Percentiles rank a stretch among this genome's conserved stretches.
phyloP scores from a whole-genome alignment of 805 yeast species.

The Candida anglica region DNA sequence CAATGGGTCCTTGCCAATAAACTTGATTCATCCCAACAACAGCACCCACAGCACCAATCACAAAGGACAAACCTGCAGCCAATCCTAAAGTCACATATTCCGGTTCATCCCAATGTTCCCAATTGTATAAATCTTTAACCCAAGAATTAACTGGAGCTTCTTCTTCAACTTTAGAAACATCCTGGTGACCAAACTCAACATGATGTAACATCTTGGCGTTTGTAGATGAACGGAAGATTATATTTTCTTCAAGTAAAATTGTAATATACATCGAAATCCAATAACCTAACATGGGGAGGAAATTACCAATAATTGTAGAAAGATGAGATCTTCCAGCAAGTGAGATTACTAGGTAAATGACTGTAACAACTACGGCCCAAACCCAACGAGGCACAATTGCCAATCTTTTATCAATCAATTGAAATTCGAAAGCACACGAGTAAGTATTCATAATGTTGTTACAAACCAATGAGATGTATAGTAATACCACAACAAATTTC shows the following conservation, averaged over 20 bases:
- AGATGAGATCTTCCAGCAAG: slow-evolving; percentile 30
- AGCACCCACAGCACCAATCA: slow-evolving; percentile 32
- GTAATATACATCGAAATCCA: slow-evolving; percentile 37
- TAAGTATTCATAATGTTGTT: slow-evolving; percentile 36
- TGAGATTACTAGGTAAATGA: slow-evolving; percentile 27
- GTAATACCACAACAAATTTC: slow-evolving; percentile 25
- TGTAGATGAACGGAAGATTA: slow-evolving; percentile 21
- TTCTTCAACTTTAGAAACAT: slow-evolving; percentile 3
- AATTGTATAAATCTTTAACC: slow-evolving; percentile 18
- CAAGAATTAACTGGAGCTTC: slow-evolving; percentile 5
- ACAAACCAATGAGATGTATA: slow-evolving; percentile 29
- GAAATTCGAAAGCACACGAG: slow-evolving; percentile 32
- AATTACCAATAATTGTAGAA: slow-evolving; percentile 31
- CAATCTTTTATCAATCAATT: slow-evolving; percentile 22
- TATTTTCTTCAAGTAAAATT: slow-evolving; percentile 31
- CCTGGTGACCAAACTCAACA: slow-evolving; percentile 19
- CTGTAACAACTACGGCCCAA: slow-evolving; percentile 31
- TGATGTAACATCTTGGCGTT: slow-evolving; percentile 19
- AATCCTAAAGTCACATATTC: slow-evolving; percentile 25
- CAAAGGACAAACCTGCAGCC: slow-evolving; percentile 29
- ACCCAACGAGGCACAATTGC: slow-evolving; percentile 33
- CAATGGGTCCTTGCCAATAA: slow-evolving; percentile 36
- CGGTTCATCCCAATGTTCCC: slow-evolving; percentile 27
- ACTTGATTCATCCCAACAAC: slow-evolving; percentile 39
- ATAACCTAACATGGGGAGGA: slow-evolving; percentile 39